Conservation (phyloP, 2,329 filamentous ascomycete species). For the Colletotrichum camelliae region DNA sequence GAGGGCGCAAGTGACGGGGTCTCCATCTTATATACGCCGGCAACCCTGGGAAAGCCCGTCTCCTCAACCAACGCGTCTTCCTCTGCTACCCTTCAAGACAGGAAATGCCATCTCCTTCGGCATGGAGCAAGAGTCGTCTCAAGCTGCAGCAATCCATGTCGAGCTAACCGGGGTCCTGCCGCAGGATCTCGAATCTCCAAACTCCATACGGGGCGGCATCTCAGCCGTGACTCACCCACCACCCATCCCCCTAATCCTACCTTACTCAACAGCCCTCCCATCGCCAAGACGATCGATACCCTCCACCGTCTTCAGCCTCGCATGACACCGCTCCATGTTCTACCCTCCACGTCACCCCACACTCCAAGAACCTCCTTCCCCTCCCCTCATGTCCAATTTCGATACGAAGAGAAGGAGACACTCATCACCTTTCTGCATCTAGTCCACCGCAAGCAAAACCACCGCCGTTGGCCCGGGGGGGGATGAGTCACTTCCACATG, state of each 20-base stretch:
- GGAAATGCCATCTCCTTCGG: neutral
- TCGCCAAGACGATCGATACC: too few species aligned
- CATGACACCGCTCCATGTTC: neutral
- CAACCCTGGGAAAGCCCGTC: neutral
- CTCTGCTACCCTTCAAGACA: neutral
- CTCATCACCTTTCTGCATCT: neutral
- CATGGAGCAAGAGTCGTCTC: neutral
- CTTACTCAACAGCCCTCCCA: too few species aligned
- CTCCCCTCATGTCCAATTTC: too few species aligned
- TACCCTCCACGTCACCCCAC: neutral
- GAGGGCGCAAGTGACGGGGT: neutral
- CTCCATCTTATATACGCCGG: neutral
- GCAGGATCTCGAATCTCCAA: neutral
- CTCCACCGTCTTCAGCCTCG: neutral
- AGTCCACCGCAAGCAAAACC: neutral
- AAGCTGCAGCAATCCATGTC: neutral
- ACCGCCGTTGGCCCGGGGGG: neutral
- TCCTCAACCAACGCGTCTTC: neutral
- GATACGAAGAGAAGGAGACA: neutral
- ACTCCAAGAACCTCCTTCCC: neutral
- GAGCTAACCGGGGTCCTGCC: neutral
- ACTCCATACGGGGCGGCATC: neutral
- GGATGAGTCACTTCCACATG: neutral
- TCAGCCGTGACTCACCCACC: neutral
- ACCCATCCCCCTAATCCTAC: too few species aligned